Evolutionary conservation across 352 stramenopile genomes (phyloP).

Genomic region (Globisporangium paddicum): DNA sequence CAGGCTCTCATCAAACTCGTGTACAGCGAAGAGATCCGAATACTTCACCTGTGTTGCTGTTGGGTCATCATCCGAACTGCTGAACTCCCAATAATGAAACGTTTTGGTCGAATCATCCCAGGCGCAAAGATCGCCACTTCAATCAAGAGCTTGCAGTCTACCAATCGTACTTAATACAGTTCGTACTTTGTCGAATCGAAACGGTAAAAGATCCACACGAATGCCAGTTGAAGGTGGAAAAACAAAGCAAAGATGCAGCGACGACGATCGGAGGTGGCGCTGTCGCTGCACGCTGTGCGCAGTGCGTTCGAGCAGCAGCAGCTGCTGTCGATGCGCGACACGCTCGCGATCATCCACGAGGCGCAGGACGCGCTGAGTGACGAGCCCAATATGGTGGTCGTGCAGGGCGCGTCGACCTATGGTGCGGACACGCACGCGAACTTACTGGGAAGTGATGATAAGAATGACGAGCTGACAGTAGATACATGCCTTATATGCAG

Average conservation of each 20-base stretch:
- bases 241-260: slow-evolving; percentile 21
- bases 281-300: slow-evolving; percentile 35
- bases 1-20: too few species aligned
- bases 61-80: not conserved
- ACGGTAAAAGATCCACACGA: not conserved
- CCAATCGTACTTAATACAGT: too few species aligned
- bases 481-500: slow-evolving; percentile 19
- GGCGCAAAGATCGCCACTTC: too few species aligned
- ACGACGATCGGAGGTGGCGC: slow-evolving; percentile 28
- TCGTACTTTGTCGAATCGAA: too few species aligned
- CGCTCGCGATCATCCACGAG: slow-evolving; percentile 61
- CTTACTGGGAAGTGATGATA: slow-evolving; percentile 10
- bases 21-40: not conserved
- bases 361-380: slow-evolving; percentile 52
- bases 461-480: not conserved
- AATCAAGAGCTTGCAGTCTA: too few species aligned
- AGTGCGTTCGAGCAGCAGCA: slow-evolving; percentile 58
- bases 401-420: slow-evolving; percentile 27
- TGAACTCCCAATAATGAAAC: not conserved
- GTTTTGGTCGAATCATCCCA: not conserved
- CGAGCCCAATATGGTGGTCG: slow-evolving; percentile 57
- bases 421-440: slow-evolving; percentile 14
- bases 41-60: not conserved
- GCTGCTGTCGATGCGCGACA: slow-evolving; percentile 45
- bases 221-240: not conserved